A percentile compares a stretch with the other conserved stretches of the same genome.
These are phyloP conservation scores for Pseudozyma pruni DNA, from an alignment of 1,284 basidiomycete species.

Conservation along the genomic window DNA sequence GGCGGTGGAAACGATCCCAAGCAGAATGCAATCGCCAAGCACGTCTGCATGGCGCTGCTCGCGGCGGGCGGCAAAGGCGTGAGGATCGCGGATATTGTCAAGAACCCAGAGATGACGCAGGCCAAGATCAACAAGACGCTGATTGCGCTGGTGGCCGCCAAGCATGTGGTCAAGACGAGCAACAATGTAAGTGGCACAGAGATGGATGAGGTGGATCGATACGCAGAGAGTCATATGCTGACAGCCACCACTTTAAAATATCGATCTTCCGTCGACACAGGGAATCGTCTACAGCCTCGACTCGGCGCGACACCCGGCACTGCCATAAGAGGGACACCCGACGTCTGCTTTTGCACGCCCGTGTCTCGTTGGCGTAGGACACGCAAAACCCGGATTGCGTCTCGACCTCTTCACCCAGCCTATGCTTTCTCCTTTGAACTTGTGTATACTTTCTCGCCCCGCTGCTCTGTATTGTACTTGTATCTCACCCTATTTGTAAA, in stretches of 20 bases:
- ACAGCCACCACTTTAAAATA: too few species aligned
- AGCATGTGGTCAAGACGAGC: conserved; percentile 78
- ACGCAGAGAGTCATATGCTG: neutral
- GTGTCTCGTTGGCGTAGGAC: too few species aligned
- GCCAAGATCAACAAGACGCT: conserved; percentile 91
- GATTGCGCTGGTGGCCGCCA: conserved; percentile 87
- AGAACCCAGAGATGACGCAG: conserved; percentile 83
- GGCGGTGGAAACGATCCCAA: conserved; percentile 76
- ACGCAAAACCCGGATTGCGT: too few species aligned
- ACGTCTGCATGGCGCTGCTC: conserved; percentile 61
- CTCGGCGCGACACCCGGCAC: conserved; percentile 42
- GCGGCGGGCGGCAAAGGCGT: conserved; percentile 53
- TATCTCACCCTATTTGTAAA: neutral
- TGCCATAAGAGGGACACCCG: conserved; percentile 50
- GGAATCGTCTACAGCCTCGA: conserved; percentile 64
- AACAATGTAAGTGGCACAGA: conserved; percentile 68
- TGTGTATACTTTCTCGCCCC: neutral
- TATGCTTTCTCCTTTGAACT: neutral
- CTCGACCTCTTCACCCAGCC: too few species aligned
- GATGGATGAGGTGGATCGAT: too few species aligned
- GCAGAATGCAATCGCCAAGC: conserved; percentile 56
- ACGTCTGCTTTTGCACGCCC: too few species aligned
- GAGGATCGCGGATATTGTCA: conserved; percentile 78
- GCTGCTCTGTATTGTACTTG: conserved; percentile 6
- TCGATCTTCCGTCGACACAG: conserved; percentile 14